Evolutionary conservation across 2,329 filamentous ascomycete genomes (phyloP).

Genomic region (Pseudogymnoascus sp.): DNA sequence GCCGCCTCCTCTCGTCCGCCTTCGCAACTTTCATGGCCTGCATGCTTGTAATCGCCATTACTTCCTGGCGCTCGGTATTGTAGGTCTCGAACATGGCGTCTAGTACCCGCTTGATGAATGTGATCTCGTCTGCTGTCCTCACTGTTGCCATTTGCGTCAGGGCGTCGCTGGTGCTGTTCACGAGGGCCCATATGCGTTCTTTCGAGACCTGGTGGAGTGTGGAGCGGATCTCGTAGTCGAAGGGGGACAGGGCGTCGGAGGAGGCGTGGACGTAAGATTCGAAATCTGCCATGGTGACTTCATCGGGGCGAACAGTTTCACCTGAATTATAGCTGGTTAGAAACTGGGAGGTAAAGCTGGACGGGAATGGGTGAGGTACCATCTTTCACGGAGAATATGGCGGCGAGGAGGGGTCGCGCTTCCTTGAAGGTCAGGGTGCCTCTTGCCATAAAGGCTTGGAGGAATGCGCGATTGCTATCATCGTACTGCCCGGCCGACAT

Average conservation of each 20-base stretch:
- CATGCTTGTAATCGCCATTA: slow-evolving; percentile 72
- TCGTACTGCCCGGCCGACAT: slow-evolving; percentile 18
- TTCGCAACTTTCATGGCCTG: slow-evolving; percentile 67
- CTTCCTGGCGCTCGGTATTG: slow-evolving; percentile 71
- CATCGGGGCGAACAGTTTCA: slow-evolving; percentile 41
- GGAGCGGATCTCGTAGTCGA: slow-evolving; percentile 82
- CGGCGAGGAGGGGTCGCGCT: slow-evolving; percentile 64
- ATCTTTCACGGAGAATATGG: slow-evolving; percentile 51
- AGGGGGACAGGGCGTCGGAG: slow-evolving; percentile 63
- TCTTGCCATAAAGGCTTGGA: slow-evolving; percentile 78
- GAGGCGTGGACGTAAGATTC: slow-evolving; percentile 59
- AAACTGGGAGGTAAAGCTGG: background rate
- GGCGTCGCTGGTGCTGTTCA: slow-evolving; percentile 80
- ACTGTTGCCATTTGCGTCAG: slow-evolving; percentile 81
- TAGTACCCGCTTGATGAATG: slow-evolving; percentile 78
- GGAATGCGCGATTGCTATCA: slow-evolving; percentile 74
- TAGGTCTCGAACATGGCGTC: slow-evolving; percentile 87
- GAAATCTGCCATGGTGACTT: slow-evolving; percentile 62
- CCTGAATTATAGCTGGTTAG: slow-evolving; percentile 27
- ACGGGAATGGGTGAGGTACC: slow-evolving; percentile 13
- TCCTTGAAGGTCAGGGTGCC: slow-evolving; percentile 69
- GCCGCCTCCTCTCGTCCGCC: slow-evolving; percentile 31
- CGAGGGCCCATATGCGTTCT: slow-evolving; percentile 67
- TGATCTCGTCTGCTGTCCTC: slow-evolving; percentile 73
- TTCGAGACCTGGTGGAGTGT: slow-evolving; percentile 58